Evolutionary conservation across 371 early-diverging fungal genomes (phyloP), one percentile per base, ranked within the genome.

Genomic region (Mucor lusitanicus): DNA sequence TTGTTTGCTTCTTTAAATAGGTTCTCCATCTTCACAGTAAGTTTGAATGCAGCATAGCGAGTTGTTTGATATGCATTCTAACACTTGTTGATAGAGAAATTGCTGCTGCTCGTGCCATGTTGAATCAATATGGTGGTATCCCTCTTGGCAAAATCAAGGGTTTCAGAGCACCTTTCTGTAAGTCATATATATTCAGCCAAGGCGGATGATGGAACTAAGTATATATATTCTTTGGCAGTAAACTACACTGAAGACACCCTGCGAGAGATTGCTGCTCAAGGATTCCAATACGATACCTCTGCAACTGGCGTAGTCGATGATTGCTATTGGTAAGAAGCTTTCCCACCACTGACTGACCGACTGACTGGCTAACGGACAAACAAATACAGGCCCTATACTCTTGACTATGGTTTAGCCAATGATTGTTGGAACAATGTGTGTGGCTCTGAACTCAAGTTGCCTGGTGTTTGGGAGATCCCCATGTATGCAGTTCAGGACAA

Each of bases 381-480:
- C 33, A 33, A 33, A 33, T n/a, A 15, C 64, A 81, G 81, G 81
- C 92, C 92, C 5, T 92, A 92, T 70, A 92, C 91, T 3, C 77
- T 92, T 28, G 92, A 92, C 65, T 77, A 87, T 70, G 92, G 92
- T 63, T 69, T 88, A 54, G 87, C 87, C 44, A 90, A 88, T 39
- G 91, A 90, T 67, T 92, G 92, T 73, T 87, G 85, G 88, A 86
- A 78, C 46, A 78, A 79, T 30, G 79, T 88, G 42, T 92, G 92
- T 59, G 70, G 75, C 35, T 68, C 82, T 23, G 59, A 70, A 13
- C 70, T 89, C 42, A 82, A 81, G 35, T 70, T 82, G 33, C 88
- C 88, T 11, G 91, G 90, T 55, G 72, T 91, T 50, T 92, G 91
- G 90, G 91, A 92, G 76, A 76, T 92, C 27, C 92, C 91, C 21